phyloP scores from a whole-genome alignment of 2,329 filamentous ascomycete genomes.

The Calcarisporium arbuscula region DNA sequence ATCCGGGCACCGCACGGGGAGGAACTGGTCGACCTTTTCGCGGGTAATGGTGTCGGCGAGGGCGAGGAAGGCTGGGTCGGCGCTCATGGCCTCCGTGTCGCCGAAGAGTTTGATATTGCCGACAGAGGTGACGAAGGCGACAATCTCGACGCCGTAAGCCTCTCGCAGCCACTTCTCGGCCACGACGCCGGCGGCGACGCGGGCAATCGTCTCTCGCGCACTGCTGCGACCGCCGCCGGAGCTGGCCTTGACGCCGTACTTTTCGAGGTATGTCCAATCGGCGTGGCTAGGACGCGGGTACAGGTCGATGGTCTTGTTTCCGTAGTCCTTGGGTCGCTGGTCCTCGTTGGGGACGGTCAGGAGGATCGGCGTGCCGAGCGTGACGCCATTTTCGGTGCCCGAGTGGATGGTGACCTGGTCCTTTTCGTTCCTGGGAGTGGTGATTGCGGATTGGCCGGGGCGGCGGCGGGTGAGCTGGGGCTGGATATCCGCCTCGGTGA shows the following conservation, averaged over 20 bases:
- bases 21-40: constrained; percentile 70
- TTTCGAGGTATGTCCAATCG: constrained; percentile 95
- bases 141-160: constrained; percentile 81
- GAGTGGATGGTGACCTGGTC: constrained; percentile 89
- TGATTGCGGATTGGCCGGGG: constrained; percentile 83
- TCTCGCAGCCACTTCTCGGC: constrained; percentile 85
- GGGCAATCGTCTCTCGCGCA: constrained; percentile 90
- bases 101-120: constrained; percentile 45
- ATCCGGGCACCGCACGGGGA: constrained; percentile 85
- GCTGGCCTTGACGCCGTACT: constrained; percentile 90
- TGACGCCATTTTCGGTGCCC: constrained; percentile 83
- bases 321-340: constrained; percentile 88
- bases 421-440: constrained; percentile 88
- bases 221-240: constrained; percentile 85
- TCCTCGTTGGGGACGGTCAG: constrained; percentile 88
- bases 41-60: constrained; percentile 69
- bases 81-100: constrained; percentile 45
- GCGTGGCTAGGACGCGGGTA: constrained; percentile 91
- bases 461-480: constrained; percentile 87
- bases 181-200: constrained; percentile 86
- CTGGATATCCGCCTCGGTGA: constrained; percentile 85
- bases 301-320: constrained; percentile 78
- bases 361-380: constrained; percentile 83
- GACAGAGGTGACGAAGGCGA: constrained; percentile 82
- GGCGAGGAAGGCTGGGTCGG: constrained; percentile 72